A percentile compares a stretch with the other conserved stretches of the same genome.
Evolutionary conservation across 1,284 basidiomycete species (phyloP).

Genomic region (Cutaneotrichosporon sp.): DNA sequence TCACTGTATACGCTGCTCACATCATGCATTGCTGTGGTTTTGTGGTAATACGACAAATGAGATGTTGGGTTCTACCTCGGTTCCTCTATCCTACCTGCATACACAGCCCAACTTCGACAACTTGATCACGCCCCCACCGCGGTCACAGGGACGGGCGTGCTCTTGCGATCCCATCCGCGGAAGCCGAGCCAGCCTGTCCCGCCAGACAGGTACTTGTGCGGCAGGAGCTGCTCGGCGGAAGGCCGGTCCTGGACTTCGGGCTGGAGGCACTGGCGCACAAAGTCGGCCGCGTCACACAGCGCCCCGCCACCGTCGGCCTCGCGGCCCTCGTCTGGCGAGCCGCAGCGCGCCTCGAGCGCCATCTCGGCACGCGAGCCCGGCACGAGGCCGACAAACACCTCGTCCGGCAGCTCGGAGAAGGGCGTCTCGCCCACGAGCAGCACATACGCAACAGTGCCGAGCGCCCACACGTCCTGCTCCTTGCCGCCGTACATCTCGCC

Average conservation of each 20-base stretch:
- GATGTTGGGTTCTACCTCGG: too few species aligned
- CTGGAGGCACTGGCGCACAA: constrained; percentile 51
- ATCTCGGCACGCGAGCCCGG: constrained; percentile 34
- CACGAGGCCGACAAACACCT: constrained; percentile 42
- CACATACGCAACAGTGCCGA: constrained; percentile 97
- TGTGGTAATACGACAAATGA: too few species aligned
- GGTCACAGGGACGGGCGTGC: background rate
- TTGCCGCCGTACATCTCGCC: constrained; percentile 94
- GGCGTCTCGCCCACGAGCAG: constrained; percentile 94
- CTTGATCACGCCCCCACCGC: too few species aligned
- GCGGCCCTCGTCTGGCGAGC: constrained; percentile 35
- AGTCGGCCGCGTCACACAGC: constrained; percentile 49
- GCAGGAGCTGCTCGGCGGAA: constrained; percentile 44
- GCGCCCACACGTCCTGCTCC: constrained; percentile 98
- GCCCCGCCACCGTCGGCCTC: constrained; percentile 51
- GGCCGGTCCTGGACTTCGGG: constrained; percentile 45
- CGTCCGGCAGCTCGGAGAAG: constrained; percentile 62
- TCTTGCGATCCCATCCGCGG: constrained; percentile 42
- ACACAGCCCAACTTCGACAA: too few species aligned
- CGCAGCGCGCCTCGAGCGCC: constrained; percentile 43
- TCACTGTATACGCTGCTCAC: too few species aligned
- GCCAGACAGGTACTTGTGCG: constrained; percentile 48
- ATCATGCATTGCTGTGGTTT: too few species aligned
- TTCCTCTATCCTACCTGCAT: too few species aligned
- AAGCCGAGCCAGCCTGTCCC: constrained; percentile 45